Evolutionary conservation across 345 rosid species (phyloP).

Genomic region (Gossypium arboreum): DNA sequence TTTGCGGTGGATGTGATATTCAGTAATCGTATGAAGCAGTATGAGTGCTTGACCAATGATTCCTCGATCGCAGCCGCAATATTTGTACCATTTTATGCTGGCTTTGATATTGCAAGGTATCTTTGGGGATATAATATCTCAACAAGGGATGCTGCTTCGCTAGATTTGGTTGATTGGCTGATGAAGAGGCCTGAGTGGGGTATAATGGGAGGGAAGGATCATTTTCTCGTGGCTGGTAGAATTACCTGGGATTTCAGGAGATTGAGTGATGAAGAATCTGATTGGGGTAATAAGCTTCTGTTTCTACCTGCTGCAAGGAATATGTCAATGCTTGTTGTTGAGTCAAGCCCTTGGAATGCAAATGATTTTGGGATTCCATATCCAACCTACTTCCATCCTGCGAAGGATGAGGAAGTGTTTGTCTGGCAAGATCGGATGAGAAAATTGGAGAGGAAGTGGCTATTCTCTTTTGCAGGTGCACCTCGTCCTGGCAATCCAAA

Average conservation of each 20-base stretch:
- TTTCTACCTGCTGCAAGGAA: constrained; percentile 80
- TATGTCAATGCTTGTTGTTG: constrained; percentile 96
- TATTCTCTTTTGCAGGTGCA: constrained; percentile 92
- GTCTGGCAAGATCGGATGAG: constrained; percentile 85
- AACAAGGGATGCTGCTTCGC: constrained; percentile 74
- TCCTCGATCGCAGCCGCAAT: constrained; percentile 82
- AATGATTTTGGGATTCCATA: constrained; percentile 87
- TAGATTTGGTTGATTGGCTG: constrained; percentile 81
- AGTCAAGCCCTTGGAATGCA: constrained; percentile 92
- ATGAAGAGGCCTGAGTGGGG: constrained; percentile 84
- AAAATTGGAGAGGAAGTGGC: constrained; percentile 79
- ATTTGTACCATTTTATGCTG: constrained; percentile 88
- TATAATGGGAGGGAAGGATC: constrained; percentile 80
- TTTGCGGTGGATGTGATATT: constrained; percentile 87
- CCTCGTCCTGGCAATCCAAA: constrained; percentile 70
- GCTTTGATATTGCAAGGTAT: constrained; percentile 76
- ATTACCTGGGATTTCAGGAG: constrained; percentile 96
- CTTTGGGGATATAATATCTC: constrained; percentile 77
- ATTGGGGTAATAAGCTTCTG: constrained; percentile 93
- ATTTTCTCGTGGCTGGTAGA: constrained; percentile 86
- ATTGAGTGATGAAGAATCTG: constrained; percentile 54
- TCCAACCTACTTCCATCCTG: constrained; percentile 89
- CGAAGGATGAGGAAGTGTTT: constrained; percentile 69
- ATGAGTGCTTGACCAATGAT: constrained; percentile 73
- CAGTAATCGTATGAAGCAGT: constrained; percentile 82